These are phyloP conservation scores for Lagenaria siceraria DNA, from an alignment of 306 rosid genomes.

Conservation along the genomic window DNA sequence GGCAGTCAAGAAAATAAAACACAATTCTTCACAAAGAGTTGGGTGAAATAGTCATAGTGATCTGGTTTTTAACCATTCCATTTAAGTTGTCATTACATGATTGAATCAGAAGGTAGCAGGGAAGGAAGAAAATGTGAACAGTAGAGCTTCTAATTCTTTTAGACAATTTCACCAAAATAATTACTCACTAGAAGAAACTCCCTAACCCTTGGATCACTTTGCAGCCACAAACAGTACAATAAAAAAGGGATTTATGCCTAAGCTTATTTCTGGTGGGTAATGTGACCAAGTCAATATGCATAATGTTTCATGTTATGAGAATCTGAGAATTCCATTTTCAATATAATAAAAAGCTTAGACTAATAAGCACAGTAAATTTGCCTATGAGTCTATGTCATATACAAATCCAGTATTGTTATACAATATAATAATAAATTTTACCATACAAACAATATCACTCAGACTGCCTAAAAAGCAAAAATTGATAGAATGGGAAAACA, in stretches of 20 bases:
- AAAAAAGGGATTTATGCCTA: background rate
- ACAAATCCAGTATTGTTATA: background rate
- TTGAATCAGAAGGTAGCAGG: background rate
- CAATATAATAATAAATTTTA: background rate
- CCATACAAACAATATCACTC: background rate
- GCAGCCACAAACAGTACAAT: background rate
- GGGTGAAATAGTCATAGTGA: background rate
- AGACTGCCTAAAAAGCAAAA: background rate
- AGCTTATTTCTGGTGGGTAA: background rate
- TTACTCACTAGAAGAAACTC: background rate
- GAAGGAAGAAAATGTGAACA: background rate
- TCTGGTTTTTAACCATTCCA: background rate
- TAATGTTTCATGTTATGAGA: background rate
- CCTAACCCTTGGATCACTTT: background rate
- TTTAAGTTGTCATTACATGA: background rate
- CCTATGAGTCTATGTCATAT: background rate
- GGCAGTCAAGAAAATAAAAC: background rate
- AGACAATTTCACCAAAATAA: background rate
- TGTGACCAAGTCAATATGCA: background rate
- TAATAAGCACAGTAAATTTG: background rate
- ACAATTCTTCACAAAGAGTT: background rate
- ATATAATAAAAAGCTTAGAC: background rate
- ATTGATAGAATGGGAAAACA: background rate
- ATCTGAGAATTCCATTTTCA: background rate
- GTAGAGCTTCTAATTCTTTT: background rate